Percentiles rank a stretch among this genome's conserved stretches.
These are phyloP conservation scores for Tulasnella sp. DNA, from an alignment of 768 basidiomycete genomes.

Conservation along the genomic window DNA sequence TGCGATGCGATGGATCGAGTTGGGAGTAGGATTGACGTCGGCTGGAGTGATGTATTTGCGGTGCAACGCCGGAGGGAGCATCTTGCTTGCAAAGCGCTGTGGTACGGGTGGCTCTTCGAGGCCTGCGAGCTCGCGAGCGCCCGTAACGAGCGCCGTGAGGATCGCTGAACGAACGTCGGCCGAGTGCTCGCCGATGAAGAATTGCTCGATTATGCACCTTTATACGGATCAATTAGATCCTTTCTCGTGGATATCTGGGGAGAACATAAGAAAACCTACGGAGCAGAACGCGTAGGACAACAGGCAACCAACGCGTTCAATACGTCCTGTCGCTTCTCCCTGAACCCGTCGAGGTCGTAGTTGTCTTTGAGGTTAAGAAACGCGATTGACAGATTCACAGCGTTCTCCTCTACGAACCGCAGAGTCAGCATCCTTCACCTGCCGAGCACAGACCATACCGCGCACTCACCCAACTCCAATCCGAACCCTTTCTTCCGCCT, in stretches of 20 bases:
- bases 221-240: neutral
- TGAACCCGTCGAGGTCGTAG: conserved; percentile 72
- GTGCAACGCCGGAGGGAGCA: conserved; percentile 61
- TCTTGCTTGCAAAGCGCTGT: conserved; percentile 67
- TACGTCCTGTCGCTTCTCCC: conserved; percentile 60
- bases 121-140: conserved; percentile 70
- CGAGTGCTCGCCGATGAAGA: conserved; percentile 90
- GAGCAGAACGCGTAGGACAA: conserved; percentile 63
- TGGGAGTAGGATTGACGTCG: conserved; percentile 25
- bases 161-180: conserved; percentile 73
- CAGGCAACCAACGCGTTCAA: conserved; percentile 72
- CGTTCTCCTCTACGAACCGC: conserved; percentile 64
- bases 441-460: neutral
- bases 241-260: neutral
- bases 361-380: conserved; percentile 69
- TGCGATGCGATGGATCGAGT: conserved; percentile 45
- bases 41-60: conserved; percentile 43
- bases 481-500: conserved; percentile 77
- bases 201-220: conserved; percentile 80
- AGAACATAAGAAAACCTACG: conserved; percentile 41
- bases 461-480: conserved; percentile 63
- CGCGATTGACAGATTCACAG: conserved; percentile 64
- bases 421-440: neutral
- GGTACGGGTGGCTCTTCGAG: conserved; percentile 28
- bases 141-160: conserved; percentile 75